phyloP scores from a whole-genome alignment of 106 monocot genomes.

The Gastrodia elata region DNA sequence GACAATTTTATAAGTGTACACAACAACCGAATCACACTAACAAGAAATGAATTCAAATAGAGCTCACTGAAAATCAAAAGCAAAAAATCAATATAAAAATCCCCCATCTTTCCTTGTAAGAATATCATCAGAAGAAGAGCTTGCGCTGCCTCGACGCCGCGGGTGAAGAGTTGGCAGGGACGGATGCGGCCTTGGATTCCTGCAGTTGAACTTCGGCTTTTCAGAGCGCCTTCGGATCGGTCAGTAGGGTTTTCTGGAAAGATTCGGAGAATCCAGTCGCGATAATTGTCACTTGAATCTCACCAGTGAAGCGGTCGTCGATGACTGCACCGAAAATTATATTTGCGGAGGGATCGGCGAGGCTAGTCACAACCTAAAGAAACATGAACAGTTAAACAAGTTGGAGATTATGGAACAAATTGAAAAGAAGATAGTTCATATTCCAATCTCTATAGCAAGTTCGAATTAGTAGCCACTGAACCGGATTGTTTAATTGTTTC shows the following conservation, averaged over 20 bases:
- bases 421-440: no score
- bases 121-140: slow-evolving; percentile 39
- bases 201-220: slow-evolving; percentile 25
- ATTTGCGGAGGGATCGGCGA: slow-evolving; percentile 95
- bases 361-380: slow-evolving; percentile 83
- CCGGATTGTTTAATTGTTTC: no score
- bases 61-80: neutral
- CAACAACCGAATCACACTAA: neutral
- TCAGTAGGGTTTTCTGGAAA: slow-evolving; percentile 71
- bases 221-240: slow-evolving; percentile 54
- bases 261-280: slow-evolving; percentile 91
- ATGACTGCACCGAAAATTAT: slow-evolving; percentile 99
- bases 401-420: neutral
- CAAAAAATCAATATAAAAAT: neutral
- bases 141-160: slow-evolving; percentile 27
- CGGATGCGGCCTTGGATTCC: slow-evolving; percentile 30
- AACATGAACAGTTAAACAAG: no score
- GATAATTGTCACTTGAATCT: slow-evolving; percentile 91
- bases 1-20: neutral
- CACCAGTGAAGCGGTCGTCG: slow-evolving; percentile 82
- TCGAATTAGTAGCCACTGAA: no score
- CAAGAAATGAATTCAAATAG: neutral
- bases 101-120: neutral
- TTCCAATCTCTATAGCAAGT: no score
- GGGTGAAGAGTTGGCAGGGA: slow-evolving; percentile 16